Percentiles rank a stretch among this genome's conserved stretches.
These are phyloP conservation scores for Aspergillus campestris DNA, from an alignment of 495 filamentous ascomycete species.

Conservation along the genomic window DNA sequence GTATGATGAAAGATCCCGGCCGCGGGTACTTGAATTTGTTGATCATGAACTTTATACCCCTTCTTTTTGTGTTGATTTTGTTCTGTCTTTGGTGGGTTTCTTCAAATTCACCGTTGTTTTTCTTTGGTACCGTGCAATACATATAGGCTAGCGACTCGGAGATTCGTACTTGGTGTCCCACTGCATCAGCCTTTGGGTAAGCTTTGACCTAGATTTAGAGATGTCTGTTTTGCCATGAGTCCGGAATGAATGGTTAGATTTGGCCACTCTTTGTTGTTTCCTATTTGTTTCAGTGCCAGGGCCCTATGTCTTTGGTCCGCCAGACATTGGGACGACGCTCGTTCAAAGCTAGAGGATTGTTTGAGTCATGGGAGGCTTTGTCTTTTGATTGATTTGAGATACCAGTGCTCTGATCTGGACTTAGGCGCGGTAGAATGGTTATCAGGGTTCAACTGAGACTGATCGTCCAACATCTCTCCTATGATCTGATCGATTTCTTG, in stretches of 20 bases:
- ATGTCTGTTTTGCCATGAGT: too few species aligned
- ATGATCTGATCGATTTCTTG: neutral
- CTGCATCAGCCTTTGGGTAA: too few species aligned
- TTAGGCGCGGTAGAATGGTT: neutral
- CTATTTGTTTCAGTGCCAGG: too few species aligned
- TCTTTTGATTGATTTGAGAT: constrained; percentile 4
- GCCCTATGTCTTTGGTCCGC: too few species aligned
- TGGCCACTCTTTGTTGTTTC: too few species aligned
- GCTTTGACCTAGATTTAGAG: too few species aligned
- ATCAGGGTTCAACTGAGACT: neutral
- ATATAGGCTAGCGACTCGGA: too few species aligned
- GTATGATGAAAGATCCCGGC: constrained; percentile 8
- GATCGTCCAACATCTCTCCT: constrained; percentile 1
- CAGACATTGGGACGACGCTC: too few species aligned
- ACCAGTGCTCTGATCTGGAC: neutral
- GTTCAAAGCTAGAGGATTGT: neutral
- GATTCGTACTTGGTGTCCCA: too few species aligned
- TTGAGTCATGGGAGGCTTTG: neutral
- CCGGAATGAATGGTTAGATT: too few species aligned
- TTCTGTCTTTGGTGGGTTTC: neutral
- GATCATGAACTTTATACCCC: constrained; percentile 18
- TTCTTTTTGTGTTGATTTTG: constrained; percentile 2
- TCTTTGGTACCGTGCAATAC: neutral
- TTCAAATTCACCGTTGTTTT: neutral
- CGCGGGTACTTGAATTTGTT: neutral